phyloP scores from a whole-genome alignment of 2,329 filamentous ascomycete genomes.

The Dactylonectria macrodidyma region DNA sequence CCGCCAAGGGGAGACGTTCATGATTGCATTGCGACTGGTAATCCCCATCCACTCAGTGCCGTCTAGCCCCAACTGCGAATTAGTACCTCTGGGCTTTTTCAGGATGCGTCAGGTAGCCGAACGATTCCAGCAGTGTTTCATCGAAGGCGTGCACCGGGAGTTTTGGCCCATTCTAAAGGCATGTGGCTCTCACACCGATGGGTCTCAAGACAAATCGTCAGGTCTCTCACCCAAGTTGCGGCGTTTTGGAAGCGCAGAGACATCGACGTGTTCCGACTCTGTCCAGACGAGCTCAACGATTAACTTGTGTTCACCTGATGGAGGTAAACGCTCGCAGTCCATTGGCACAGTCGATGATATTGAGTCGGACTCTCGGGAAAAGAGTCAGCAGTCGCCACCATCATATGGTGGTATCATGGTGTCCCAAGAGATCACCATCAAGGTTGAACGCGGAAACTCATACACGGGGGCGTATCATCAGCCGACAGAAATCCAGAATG shows the following conservation, averaged over 20 bases:
- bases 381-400: conserved; percentile 21
- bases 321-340: conserved; percentile 28
- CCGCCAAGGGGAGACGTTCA: conserved; percentile 57
- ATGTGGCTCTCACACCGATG: conserved; percentile 23
- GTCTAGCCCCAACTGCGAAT: conserved; percentile 67
- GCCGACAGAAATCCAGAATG: conserved; percentile 23
- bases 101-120: conserved; percentile 76
- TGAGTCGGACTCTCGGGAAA: conserved; percentile 34
- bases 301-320: conserved; percentile 40
- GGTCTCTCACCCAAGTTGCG: conserved; percentile 31
- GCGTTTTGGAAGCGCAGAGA: conserved; percentile 34
- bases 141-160: conserved; percentile 72
- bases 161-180: conserved; percentile 63
- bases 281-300: conserved; percentile 44
- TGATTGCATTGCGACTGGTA: conserved; percentile 72
- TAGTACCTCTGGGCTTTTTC: conserved; percentile 76
- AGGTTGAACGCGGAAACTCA: conserved; percentile 27
- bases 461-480: conserved; percentile 19
- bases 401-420: conserved; percentile 71
- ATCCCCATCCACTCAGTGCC: conserved; percentile 72
- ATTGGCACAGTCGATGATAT: conserved; percentile 18
- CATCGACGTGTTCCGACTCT: conserved; percentile 34
- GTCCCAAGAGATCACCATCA: conserved; percentile 71
- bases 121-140: conserved; percentile 72
- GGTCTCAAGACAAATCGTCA: conserved; percentile 18